These are phyloP conservation scores for Elaeagnus macrophylla DNA, from an alignment of 306 rosid species.

Conservation along the genomic window DNA sequence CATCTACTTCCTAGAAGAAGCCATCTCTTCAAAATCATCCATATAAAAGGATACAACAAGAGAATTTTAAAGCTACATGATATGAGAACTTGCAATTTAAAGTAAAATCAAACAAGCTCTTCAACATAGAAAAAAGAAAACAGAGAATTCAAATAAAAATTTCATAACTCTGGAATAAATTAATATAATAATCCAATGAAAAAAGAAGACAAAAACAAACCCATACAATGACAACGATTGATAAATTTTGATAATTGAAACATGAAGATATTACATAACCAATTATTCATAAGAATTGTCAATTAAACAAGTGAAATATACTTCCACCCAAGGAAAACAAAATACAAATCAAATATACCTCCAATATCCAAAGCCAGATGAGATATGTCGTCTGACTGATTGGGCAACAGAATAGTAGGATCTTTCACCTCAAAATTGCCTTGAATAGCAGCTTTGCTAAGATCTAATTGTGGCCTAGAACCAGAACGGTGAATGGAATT, in stretches of 20 bases:
- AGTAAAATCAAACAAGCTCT: background rate
- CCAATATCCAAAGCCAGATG: slow-evolving; percentile 93
- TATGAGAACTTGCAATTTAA: background rate
- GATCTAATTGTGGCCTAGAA: slow-evolving; percentile 91
- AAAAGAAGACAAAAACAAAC: background rate
- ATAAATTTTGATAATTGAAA: too few species aligned
- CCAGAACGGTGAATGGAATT: slow-evolving; percentile 71
- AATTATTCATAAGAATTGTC: background rate
- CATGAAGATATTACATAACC: background rate
- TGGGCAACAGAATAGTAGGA: slow-evolving; percentile 86
- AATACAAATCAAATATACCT: slow-evolving; percentile 35
- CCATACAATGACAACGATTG: background rate
- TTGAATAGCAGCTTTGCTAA: slow-evolving; percentile 89
- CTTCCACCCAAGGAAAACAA: background rate
- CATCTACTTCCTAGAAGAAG: background rate
- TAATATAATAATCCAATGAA: background rate
- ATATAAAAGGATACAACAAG: background rate
- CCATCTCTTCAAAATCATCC: background rate
- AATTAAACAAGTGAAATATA: too few species aligned
- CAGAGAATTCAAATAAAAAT: background rate
- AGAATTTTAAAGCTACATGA: background rate
- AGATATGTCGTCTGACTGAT: slow-evolving; percentile 89
- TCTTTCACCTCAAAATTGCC: slow-evolving; percentile 74
- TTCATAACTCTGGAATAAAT: background rate
- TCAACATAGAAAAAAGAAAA: background rate